These are phyloP conservation scores for Trametes versicolor DNA, from an alignment of 1,284 basidiomycete species.

Conservation along the genomic window DNA sequence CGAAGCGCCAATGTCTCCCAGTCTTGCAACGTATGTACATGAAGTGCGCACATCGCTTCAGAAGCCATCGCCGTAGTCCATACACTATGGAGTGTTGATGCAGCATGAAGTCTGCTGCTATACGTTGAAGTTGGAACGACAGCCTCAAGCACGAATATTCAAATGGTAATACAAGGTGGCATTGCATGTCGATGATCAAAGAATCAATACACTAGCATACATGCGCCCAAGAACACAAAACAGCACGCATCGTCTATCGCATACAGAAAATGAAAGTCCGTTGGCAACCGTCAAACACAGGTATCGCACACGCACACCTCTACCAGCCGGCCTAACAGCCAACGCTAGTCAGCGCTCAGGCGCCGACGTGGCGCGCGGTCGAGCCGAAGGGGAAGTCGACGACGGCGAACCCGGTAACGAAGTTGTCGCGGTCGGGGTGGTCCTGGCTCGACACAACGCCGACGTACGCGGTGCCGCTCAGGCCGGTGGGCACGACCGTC, in stretches of 20 bases:
- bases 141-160: no score
- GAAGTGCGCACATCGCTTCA: no score
- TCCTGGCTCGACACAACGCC: slow-evolving; percentile 33
- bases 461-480: slow-evolving; percentile 35
- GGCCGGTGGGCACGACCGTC: slow-evolving; percentile 34
- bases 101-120: no score
- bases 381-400: slow-evolving; percentile 34
- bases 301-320: not conserved
- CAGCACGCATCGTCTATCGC: no score
- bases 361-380: slow-evolving; percentile 9
- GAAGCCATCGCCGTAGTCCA: no score
- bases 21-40: not conserved
- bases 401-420: slow-evolving; percentile 32
- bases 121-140: no score
- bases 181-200: no score
- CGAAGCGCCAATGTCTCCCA: not conserved
- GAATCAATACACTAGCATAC: no score
- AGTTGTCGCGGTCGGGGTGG: slow-evolving; percentile 23
- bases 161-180: no score
- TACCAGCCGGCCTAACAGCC: not conserved
- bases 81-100: no score
- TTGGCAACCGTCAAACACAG: not conserved
- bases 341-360: not conserved
- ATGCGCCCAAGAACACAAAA: no score
- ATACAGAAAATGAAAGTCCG: no score